Conservation (phyloP, 345 rosid genomes). For the Physaria fendleri region DNA sequence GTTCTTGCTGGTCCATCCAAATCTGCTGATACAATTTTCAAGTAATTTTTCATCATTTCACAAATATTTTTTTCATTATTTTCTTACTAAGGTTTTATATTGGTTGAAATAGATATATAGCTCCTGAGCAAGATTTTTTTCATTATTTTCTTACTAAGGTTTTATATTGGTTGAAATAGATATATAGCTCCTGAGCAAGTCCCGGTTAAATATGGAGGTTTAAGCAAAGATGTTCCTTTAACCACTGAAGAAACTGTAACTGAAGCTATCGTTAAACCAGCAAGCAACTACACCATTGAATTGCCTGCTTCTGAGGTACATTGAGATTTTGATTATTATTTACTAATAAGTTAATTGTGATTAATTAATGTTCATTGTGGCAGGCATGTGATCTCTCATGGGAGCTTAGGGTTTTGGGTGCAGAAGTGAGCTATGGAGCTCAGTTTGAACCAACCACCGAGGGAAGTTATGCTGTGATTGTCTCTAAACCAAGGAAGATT, state of each 20-base stretch:
- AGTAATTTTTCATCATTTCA: too few relatives aligned
- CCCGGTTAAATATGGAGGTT: constrained; percentile 60
- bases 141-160: not conserved
- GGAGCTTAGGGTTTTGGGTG: constrained; percentile 80
- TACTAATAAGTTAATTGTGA: not conserved
- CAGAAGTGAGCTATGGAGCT: constrained; percentile 73
- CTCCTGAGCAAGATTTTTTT: constrained; percentile 48
- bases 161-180: constrained; percentile 28
- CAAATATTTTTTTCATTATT: too few relatives aligned
- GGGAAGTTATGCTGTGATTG: constrained; percentile 67
- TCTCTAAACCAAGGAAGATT: constrained; percentile 60
- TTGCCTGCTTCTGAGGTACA: constrained; percentile 62
- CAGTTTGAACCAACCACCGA: constrained; percentile 64
- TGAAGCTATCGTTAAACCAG: constrained; percentile 54
- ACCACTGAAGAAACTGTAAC: constrained; percentile 44
- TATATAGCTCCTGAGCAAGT: constrained; percentile 63
- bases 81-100: not conserved
- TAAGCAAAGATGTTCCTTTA: constrained; percentile 48
- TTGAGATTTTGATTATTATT: not conserved
- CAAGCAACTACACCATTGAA: constrained; percentile 56
- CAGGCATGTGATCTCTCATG: constrained; percentile 51
- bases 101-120: constrained; percentile 43
- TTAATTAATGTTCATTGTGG: constrained; percentile 12
- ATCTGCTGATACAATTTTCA: constrained; percentile 78
- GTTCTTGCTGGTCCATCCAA: constrained; percentile 77